phyloP scores from a whole-genome alignment of 1,284 basidiomycete genomes.

The Ceraceosorus guamensis region DNA sequence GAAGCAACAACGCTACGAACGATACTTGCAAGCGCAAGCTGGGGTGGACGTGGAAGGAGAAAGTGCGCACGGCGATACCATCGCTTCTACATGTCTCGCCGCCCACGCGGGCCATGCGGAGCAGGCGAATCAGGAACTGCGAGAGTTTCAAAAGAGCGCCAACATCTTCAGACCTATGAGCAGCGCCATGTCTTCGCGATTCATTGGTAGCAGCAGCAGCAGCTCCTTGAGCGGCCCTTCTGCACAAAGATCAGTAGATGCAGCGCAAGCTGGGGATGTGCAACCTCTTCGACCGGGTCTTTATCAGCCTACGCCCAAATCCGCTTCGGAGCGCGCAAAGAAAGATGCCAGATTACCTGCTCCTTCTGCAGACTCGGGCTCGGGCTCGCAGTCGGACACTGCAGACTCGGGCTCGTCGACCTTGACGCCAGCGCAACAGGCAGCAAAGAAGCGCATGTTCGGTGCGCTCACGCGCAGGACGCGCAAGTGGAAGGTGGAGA shows the following conservation, averaged over 20 bases:
- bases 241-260: not conserved
- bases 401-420: too few relatives aligned
- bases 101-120: conserved; percentile 14
- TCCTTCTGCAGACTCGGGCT: too few relatives aligned
- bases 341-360: too few relatives aligned
- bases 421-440: conserved; percentile 64
- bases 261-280: conserved; percentile 41
- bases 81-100: not conserved
- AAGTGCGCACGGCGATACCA: conserved; percentile 6
- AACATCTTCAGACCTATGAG: conserved; percentile 84
- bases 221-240: too few relatives aligned
- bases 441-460: conserved; percentile 77
- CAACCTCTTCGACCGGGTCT: conserved; percentile 54
- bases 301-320: conserved; percentile 53
- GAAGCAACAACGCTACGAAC: conserved; percentile 77
- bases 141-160: conserved; percentile 78
- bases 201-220: conserved; percentile 55
- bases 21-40: conserved; percentile 71
- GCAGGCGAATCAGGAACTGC: conserved; percentile 72
- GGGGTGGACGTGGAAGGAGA: too few relatives aligned
- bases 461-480: conserved; percentile 73
- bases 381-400: too few relatives aligned
- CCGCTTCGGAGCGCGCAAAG: conserved; percentile 54
- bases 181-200: conserved; percentile 84
- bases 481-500: conserved; percentile 68